phyloP scores from a whole-genome alignment of 306 rosid genomes.

The Pyrus pyrifolia region DNA sequence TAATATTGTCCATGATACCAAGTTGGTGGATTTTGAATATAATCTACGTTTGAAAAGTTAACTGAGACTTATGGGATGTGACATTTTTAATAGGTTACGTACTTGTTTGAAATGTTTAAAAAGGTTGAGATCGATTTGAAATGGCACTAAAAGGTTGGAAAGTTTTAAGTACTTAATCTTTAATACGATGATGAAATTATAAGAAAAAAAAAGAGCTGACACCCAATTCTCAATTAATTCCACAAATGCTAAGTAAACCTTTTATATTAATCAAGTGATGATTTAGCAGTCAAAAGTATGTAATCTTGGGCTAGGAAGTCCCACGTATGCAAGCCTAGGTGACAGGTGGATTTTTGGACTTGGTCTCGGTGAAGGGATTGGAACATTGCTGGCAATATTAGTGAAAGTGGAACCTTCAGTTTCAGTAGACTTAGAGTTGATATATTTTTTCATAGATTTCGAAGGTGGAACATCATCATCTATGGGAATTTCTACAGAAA shows the following conservation, averaged over 20 bases:
- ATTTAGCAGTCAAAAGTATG: not conserved
- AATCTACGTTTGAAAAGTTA: too few species aligned
- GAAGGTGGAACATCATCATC: conserved; percentile 61
- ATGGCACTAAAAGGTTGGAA: too few species aligned
- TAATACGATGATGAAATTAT: not conserved
- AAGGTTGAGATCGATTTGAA: too few species aligned
- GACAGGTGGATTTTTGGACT: conserved; percentile 60
- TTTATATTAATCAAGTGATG: not conserved
- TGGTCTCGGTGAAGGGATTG: conserved; percentile 74
- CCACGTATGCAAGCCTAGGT: conserved; percentile 54
- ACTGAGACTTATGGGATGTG: too few species aligned
- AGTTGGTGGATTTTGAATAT: too few species aligned
- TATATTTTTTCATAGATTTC: not conserved
- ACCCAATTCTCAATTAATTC: not conserved
- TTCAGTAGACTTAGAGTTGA: not conserved
- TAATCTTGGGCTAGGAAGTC: conserved; percentile 42
- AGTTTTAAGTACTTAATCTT: not conserved
- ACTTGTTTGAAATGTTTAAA: too few species aligned
- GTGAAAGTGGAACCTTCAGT: conserved; percentile 7
- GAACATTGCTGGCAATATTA: conserved; percentile 6
- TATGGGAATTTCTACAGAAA: conserved; percentile 46
- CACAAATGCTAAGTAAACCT: not conserved
- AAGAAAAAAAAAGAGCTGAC: not conserved
- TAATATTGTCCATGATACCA: too few species aligned
- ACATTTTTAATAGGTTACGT: too few species aligned